Evolutionary conservation across 169 alveolate genomes (phyloP), one percentile per base, ranked within the genome.

Genomic region (Cryptosporidium sp.): DNA sequence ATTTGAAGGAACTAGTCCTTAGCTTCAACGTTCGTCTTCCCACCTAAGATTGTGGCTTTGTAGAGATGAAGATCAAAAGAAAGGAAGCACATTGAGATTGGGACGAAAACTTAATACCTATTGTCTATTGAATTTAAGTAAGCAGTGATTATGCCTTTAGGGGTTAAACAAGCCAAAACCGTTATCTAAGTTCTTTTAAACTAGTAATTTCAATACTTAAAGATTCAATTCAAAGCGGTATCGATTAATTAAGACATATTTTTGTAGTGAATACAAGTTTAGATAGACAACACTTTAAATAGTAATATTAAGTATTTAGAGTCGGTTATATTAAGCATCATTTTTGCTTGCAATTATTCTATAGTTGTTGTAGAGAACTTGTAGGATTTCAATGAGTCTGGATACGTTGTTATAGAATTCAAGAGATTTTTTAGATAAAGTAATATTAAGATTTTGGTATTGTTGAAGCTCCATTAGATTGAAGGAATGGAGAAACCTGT

Each of bases 401-500:
- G 51, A 60, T 9, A 80, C 29, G 42, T 80, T 80, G 4, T 9
- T 61, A 69, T 80, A 65, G 37, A 73, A 58, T 56, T 73, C 86
- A 39, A 80, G 68, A 0, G 80, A 16, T 12, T 42, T 62, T 21
- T 35, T 67, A 12, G 89, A 60, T 23, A 45, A 14, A 35, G 21
- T 26, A 23, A 80, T 65, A 37, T 80, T 48, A 31, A 62, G 89
- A 31, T 44, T 42, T 31, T 56, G 71, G 35, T 73, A 73, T 73
- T 73, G 86, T 23, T 73, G 86, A 10, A 73, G 23, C 7, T 73
- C 86, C 23, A 3, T 62, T 6, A 80, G 62, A 39, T 60, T 62
- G 33, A 80, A 80, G 0, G 89, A 80, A 60, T 80, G 48, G 31
- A 80, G 68, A 69, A 80, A 80, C 75, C 89, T 69, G 68, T 80